These are phyloP conservation scores for Neopestalotiopsis rosae DNA, from an alignment of 2,329 filamentous ascomycete genomes.

Conservation along the genomic window DNA sequence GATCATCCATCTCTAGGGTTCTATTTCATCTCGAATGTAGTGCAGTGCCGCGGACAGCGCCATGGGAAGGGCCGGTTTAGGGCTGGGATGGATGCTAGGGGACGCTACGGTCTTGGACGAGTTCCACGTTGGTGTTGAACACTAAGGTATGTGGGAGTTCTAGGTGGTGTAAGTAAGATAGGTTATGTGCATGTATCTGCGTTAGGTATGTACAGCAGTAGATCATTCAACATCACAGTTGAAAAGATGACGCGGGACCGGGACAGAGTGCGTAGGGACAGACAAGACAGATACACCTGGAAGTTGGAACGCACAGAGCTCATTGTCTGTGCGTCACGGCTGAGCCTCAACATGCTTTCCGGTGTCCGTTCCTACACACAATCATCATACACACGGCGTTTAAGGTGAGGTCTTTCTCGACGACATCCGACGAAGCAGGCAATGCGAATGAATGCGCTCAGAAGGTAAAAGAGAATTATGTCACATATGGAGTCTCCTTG, in stretches of 20 bases:
- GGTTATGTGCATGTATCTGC: no score
- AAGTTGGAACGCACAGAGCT: slow-evolving; percentile 26
- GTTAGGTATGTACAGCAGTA: no score
- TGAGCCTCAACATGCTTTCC: slow-evolving; percentile 26
- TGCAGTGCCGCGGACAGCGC: slow-evolving; percentile 18
- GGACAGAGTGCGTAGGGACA: neutral
- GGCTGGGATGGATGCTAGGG: neutral
- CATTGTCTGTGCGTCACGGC: slow-evolving; percentile 35
- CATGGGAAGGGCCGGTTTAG: slow-evolving; percentile 1
- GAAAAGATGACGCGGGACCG: neutral
- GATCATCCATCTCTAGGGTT: neutral
- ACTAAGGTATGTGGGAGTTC: no score
- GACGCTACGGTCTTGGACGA: neutral
- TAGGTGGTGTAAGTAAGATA: no score
- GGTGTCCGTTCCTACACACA: slow-evolving; percentile 19
- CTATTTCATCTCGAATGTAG: neutral
- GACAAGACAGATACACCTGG: neutral
- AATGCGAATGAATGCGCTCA: slow-evolving; percentile 16
- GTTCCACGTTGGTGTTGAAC: neutral
- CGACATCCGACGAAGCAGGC: slow-evolving; percentile 15
- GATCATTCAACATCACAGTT: neutral
- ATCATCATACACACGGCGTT: slow-evolving; percentile 21
- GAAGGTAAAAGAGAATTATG: neutral
- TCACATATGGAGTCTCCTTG: slow-evolving; percentile 14
- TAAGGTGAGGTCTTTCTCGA: slow-evolving; percentile 17